Evolutionary conservation across 2,329 filamentous ascomycete genomes (phyloP).

Genomic region (Rosellinia necatrix): DNA sequence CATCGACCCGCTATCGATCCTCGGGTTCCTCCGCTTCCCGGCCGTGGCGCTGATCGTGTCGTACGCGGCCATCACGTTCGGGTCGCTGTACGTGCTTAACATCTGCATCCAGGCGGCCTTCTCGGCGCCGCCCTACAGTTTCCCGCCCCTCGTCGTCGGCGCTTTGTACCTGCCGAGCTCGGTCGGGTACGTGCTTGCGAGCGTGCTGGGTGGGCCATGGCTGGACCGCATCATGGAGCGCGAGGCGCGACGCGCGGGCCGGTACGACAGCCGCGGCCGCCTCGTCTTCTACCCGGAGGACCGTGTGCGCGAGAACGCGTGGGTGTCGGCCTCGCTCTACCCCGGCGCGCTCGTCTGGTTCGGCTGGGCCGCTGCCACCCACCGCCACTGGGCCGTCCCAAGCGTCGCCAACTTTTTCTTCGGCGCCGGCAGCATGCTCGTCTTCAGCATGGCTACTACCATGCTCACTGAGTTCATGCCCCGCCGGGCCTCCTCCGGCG

Average conservation of each 20-base stretch:
- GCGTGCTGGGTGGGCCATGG: conserved; percentile 74
- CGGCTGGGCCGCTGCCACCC: conserved; percentile 73
- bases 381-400: conserved; percentile 66
- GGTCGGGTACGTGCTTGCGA: conserved; percentile 72
- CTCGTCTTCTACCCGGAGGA: conserved; percentile 77
- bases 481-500: conserved; percentile 69
- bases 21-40: conserved; percentile 74
- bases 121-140: conserved; percentile 68
- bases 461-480: conserved; percentile 89
- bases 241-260: conserved; percentile 70
- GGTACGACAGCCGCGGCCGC: conserved; percentile 69
- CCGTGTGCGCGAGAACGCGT: conserved; percentile 81
- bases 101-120: conserved; percentile 77
- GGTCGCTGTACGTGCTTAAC: conserved; percentile 76
- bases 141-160: conserved; percentile 69
- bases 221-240: conserved; percentile 80
- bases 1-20: conserved; percentile 72
- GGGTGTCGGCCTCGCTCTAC: conserved; percentile 72
- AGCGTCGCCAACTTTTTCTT: conserved; percentile 74
- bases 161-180: conserved; percentile 78
- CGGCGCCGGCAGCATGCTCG: conserved; percentile 77
- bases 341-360: conserved; percentile 74
- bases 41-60: conserved; percentile 75
- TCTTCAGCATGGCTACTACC: conserved; percentile 74
- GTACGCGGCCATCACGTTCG: conserved; percentile 76